Conservation (phyloP, 352 stramenopile species). For the Aphanomyces cochlioides region DNA sequence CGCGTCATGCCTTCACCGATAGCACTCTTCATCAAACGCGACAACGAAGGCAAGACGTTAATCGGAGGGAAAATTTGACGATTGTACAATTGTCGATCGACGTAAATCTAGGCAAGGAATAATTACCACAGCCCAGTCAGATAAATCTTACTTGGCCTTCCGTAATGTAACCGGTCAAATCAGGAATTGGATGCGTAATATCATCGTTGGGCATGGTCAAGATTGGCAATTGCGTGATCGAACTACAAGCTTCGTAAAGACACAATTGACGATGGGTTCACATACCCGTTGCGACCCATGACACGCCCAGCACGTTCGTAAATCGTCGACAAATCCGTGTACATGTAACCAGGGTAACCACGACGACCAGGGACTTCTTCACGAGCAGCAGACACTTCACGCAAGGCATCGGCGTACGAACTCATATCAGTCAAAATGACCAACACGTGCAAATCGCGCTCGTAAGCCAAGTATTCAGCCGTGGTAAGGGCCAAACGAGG, state of each 20-base stretch:
- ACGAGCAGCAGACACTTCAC: slow-evolving; percentile 93
- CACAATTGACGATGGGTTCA: background rate
- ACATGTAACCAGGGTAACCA: slow-evolving; percentile 99
- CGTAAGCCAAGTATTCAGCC: slow-evolving; percentile 99
- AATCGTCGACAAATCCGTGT: slow-evolving; percentile 99
- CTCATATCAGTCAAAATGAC: slow-evolving; percentile 99
- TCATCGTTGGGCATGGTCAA: slow-evolving; percentile 99
- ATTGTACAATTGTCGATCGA: slow-evolving; percentile 97
- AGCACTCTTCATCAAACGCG: slow-evolving; percentile 99
- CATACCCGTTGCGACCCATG: slow-evolving; percentile 91
- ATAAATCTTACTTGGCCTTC: slow-evolving; percentile 89
- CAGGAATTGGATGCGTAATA: slow-evolving; percentile 99
- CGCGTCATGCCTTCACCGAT: slow-evolving; percentile 99
- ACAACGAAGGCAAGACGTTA: slow-evolving; percentile 98
- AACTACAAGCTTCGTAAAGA: slow-evolving; percentile 36
- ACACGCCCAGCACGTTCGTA: slow-evolving; percentile 98
- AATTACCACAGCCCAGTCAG: slow-evolving; percentile 16
- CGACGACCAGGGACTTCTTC: slow-evolving; percentile 96
- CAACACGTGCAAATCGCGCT: slow-evolving; percentile 98
- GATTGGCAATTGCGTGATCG: slow-evolving; percentile 99
- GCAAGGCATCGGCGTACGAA: slow-evolving; percentile 97
- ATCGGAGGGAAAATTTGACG: slow-evolving; percentile 99
- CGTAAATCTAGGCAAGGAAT: slow-evolving; percentile 86
- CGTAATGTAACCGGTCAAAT: slow-evolving; percentile 99
- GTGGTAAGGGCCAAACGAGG: slow-evolving; percentile 97